These are phyloP conservation scores for Rosa persica DNA, from an alignment of 306 rosid species.

Conservation along the genomic window DNA sequence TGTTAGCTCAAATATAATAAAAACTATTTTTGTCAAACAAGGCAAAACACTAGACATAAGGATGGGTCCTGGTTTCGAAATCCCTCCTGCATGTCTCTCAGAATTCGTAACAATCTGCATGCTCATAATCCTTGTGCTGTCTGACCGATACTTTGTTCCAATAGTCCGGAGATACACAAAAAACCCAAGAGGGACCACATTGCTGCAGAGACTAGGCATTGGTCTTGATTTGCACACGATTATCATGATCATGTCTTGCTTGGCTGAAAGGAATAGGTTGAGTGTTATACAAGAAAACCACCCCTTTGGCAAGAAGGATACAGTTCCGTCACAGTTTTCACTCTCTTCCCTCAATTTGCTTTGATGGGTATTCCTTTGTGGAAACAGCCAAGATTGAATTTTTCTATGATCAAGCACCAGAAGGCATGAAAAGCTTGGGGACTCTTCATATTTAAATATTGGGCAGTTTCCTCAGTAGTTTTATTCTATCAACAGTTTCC, in stretches of 20 bases:
- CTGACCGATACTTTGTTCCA: constrained; percentile 61
- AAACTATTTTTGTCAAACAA: constrained; percentile 60
- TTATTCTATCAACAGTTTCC: constrained; percentile 57
- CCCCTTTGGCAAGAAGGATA: constrained; percentile 25
- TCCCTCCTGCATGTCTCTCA: constrained; percentile 59
- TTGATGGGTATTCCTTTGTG: constrained; percentile 53
- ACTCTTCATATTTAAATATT: constrained; percentile 66
- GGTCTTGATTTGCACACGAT: constrained; percentile 57
- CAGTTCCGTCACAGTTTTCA: constrained; percentile 58
- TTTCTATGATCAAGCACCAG: constrained; percentile 87
- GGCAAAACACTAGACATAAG: constrained; percentile 58
- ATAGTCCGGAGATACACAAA: constrained; percentile 46
- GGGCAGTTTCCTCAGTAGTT: constrained; percentile 61
- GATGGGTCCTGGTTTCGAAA: constrained; percentile 55
- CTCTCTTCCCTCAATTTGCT: constrained; percentile 75
- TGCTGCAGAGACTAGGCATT: constrained; percentile 70
- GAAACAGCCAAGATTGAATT: constrained; percentile 78
- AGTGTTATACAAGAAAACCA: constrained; percentile 42
- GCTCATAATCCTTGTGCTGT: constrained; percentile 54
- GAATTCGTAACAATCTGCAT: constrained; percentile 58
- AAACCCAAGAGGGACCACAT: constrained; percentile 79
- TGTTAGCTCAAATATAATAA: constrained; percentile 31
- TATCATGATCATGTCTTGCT: constrained; percentile 48
- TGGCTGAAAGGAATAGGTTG: constrained; percentile 59
- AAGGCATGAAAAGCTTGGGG: constrained; percentile 77